Evolutionary conservation across 2,329 filamentous ascomycete species (phyloP), one percentile per base, ranked within the genome.

Genomic region (Onygenales sp.): DNA sequence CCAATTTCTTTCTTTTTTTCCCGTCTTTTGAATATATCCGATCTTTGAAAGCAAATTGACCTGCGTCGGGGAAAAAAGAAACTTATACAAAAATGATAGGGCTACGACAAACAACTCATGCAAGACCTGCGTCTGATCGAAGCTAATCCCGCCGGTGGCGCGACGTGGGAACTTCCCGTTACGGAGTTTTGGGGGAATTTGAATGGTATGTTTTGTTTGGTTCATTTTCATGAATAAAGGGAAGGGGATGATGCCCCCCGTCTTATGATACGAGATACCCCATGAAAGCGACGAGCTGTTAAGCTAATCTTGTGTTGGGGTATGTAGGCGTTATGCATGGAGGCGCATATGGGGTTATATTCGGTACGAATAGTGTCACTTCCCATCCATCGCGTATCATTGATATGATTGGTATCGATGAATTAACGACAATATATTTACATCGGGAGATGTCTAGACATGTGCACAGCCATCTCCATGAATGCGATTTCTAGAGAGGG

Each of bases 301-400:
- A 46, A 36, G 3, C 32, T 39, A 39, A 39, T 39, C 9, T n/a
- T 39, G 10, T 33, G 21, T 46, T 3, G 35, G 7, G 9, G n/a
- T 14, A 10, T n/a, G 13, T 51, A 61, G 58, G 60, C 13, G 62
- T 65, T 11, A 59, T 64, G 55, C 62, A 64, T 57, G 62, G 62
- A 45, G 86, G 86, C 0, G 75, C 76, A 0, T 86, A 90, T 61
- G 76, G 86, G 55, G 70, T 92, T 50, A 80, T 92, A 75, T 92
- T 92, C 70, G 88, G 77, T 79, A 59, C 56, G 72, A 27, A 27
- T 68, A 17, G 46, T 14, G 2, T 32, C 32, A 21, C 13, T 27
- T 36, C n/a, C 49, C 8, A 41, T 42, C 43, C 13, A 14, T 41
- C 5, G 1, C 5, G 21, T 36, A 7, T 8, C 32, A 38, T 35